Conservation (phyloP, 139 green algal genomes). For the Dunaliella primolecta region DNA sequence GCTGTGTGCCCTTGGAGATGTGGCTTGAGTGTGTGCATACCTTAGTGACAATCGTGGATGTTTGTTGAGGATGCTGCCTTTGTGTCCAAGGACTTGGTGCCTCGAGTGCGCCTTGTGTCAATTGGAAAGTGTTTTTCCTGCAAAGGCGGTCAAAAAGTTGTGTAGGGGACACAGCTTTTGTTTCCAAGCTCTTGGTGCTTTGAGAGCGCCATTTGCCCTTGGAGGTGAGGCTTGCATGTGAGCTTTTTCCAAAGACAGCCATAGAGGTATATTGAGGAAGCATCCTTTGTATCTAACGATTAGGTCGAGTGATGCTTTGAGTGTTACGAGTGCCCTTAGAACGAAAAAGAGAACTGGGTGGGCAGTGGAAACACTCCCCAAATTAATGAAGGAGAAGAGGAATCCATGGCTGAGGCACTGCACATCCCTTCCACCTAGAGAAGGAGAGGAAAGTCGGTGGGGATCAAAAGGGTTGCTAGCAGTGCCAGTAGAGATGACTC, state of each 20-base stretch:
- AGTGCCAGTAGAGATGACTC: too few relatives aligned
- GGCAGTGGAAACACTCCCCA: too few relatives aligned
- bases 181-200: too few relatives aligned
- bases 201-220: too few relatives aligned
- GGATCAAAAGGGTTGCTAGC: too few relatives aligned
- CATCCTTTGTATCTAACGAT: constrained; percentile 61
- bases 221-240: constrained; percentile 3
- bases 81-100: constrained; percentile 79
- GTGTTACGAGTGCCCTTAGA: constrained; percentile 62
- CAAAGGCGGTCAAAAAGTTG: background rate
- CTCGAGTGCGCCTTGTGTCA: constrained; percentile 69
- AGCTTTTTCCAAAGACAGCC: background rate
- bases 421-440: too few relatives aligned
- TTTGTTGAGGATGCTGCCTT: constrained; percentile 49
- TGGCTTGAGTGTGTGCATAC: background rate
- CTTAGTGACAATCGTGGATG: background rate
- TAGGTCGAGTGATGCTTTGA: constrained; percentile 85
- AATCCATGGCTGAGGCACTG: too few relatives aligned
- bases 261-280: background rate
- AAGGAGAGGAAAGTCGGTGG: too few relatives aligned
- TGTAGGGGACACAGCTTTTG: too few relatives aligned
- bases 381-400: too few relatives aligned
- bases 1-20: constrained; percentile 50
- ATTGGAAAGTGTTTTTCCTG: background rate
- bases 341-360: too few relatives aligned